Percentiles rank a stretch among this genome's conserved stretches.
Evolutionary conservation across 805 yeast genomes (phyloP).

Genomic region (Priceomyces castillae): DNA sequence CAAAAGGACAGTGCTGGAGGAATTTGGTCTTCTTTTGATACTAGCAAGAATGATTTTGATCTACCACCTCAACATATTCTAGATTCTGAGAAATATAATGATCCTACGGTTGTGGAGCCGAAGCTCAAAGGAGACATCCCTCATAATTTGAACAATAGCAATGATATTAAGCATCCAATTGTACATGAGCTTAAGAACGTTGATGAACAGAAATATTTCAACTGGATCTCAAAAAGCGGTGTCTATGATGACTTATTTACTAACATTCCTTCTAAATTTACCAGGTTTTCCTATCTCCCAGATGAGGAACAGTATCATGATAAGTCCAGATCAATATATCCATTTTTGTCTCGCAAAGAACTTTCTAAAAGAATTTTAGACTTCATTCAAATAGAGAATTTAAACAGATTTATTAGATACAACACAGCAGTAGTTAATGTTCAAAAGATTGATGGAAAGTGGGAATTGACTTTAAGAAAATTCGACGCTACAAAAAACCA

Average conservation of each 20-base stretch:
- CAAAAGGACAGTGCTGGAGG: slow-evolving; percentile 44
- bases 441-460: slow-evolving; percentile 26
- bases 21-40: slow-evolving; percentile 38
- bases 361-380: slow-evolving; percentile 22
- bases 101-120: slow-evolving; percentile 32
- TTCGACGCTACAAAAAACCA: slow-evolving; percentile 6
- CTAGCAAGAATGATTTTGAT: slow-evolving; percentile 18
- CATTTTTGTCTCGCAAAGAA: slow-evolving; percentile 38
- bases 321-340: slow-evolving; percentile 25
- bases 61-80: slow-evolving; percentile 31
- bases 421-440: slow-evolving; percentile 36
- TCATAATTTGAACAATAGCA: not conserved
- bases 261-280: slow-evolving; percentile 37
- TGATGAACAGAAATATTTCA: slow-evolving; percentile 26
- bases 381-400: slow-evolving; percentile 25
- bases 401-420: slow-evolving; percentile 32
- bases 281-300: slow-evolving; percentile 36
- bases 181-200: slow-evolving; percentile 1
- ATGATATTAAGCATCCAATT: slow-evolving; percentile 20
- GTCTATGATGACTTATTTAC: slow-evolving; percentile 39
- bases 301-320: slow-evolving; percentile 21
- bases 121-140: slow-evolving; percentile 17
- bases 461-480: slow-evolving; percentile 33
- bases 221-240: slow-evolving; percentile 32
- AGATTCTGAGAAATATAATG: slow-evolving; percentile 27